Percentiles rank a stretch among this genome's conserved stretches.
phyloP scores from a whole-genome alignment of 495 filamentous ascomycete species.

The Rusavskia elegans region DNA sequence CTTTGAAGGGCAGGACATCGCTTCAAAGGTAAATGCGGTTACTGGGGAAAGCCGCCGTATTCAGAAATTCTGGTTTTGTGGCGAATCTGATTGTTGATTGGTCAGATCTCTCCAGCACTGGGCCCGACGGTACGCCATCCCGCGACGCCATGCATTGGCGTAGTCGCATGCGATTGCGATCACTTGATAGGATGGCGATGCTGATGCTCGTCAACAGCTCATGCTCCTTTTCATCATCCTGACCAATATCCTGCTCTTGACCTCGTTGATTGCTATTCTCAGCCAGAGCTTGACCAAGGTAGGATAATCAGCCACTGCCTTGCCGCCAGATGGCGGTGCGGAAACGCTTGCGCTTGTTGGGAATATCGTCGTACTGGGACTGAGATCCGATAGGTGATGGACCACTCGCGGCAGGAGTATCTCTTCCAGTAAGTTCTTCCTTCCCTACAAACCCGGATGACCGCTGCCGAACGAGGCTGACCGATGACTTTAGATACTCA shows the following conservation, averaged over 20 bases:
- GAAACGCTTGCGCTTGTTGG: conserved; percentile 6
- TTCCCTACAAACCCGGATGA: not conserved
- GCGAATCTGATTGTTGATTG: conserved; percentile 17
- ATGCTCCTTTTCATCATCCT: conserved; percentile 66
- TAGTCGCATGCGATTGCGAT: conserved; percentile 16
- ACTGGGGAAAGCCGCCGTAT: not conserved
- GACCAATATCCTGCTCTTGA: conserved; percentile 82
- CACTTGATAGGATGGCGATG: conserved; percentile 13
- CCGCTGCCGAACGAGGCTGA: not conserved
- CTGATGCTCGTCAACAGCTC: conserved; percentile 5
- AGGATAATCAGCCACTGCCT: conserved; percentile 18
- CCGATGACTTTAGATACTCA: conserved; percentile 23
- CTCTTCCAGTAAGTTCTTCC: conserved; percentile 50
- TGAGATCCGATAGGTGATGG: conserved; percentile 33
- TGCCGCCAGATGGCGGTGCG: conserved; percentile 1
- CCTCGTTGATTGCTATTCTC: conserved; percentile 79
- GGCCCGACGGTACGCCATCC: conserved; percentile 27
- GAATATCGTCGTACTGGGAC: conserved; percentile 3
- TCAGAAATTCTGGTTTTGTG: not conserved
- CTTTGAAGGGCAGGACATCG: conserved; percentile 31
- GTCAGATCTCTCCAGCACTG: conserved; percentile 18
- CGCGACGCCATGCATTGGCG: conserved; percentile 5
- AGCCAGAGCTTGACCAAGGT: conserved; percentile 82
- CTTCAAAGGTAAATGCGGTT: conserved; percentile 26
- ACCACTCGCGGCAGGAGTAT: conserved; percentile 56